Evolutionary conservation across 2,329 filamentous ascomycete species (phyloP), one percentile per base, ranked within the genome.

Genomic region (Microsporum audouinii): DNA sequence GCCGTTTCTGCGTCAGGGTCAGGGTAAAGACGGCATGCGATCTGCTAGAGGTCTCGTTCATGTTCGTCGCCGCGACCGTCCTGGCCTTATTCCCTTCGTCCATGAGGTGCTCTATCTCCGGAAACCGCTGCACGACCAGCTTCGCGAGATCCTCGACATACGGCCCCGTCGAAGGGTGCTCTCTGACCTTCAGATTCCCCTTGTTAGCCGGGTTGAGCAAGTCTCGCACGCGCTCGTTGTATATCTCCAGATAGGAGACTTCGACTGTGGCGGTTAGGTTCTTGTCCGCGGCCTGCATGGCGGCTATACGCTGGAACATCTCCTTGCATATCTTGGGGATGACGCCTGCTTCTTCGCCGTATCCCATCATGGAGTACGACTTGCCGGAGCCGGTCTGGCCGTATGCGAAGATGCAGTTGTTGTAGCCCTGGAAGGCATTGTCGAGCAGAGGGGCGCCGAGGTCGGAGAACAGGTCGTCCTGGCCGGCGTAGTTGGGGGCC

Each of bases 311-410:
- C 71, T 87, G 84, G 73, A 99, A 99, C 91, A 99, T 97, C 70
- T 96, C 88, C 77, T 94, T 89, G 74, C 94, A 99, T 77, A 99
- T 99, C 70, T 86, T 88, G 53, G 95, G 94, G 64, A 97, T 97
- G 65, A 99, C 94, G 73, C 94, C 94, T 62, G 91, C 84, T 71
- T 99, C 92, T 70, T 92, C 88, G 60, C 94, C 94, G 76, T 97
- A 99, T 57, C 94, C 94, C 94, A 99, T 99, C 92, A 99, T 99
- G 36, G 91, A 96, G 75, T 99, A 99, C 14, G 91, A 96, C 78
- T 99, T 99, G 76, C 94, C 94, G 0, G 94, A 97, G 67, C 94
- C 94, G 1, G 94, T 99, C 78, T 99, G 94, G 17, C 94, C 94
- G 72, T 99, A 99, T 12, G 94, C 94, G 73, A 99, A 99, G 71